Evolutionary conservation across 2,329 filamentous ascomycete genomes (phyloP).

Genomic region (Incumbomyces lentus): DNA sequence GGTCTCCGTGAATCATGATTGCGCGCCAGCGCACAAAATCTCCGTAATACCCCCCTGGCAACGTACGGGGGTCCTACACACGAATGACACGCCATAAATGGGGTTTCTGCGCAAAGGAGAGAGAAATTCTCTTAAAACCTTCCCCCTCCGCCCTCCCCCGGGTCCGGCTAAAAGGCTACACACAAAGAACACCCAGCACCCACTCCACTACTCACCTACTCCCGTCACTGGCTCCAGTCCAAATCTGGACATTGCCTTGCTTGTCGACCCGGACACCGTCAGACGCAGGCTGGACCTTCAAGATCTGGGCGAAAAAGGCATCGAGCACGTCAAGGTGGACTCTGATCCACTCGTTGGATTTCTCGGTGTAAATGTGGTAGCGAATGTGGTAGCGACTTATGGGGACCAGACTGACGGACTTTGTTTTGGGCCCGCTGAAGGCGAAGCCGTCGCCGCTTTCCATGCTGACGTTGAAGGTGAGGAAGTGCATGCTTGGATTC

Average conservation of each 20-base stretch:
- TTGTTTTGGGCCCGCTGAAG: conserved; percentile 79
- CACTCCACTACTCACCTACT: no score
- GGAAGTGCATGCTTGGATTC: conserved; percentile 87
- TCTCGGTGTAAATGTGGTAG: conserved; percentile 62
- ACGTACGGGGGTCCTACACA: no score
- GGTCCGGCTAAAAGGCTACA: no score
- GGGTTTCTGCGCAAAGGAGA: no score
- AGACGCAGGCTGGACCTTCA: conserved; percentile 64
- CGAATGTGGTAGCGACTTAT: conserved; percentile 63
- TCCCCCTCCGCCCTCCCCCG: no score
- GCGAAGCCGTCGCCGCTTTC: conserved; percentile 87
- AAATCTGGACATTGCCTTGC: conserved; percentile 26
- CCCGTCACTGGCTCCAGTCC: not conserved
- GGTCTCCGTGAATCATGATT: no score
- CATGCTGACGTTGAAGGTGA: conserved; percentile 87
- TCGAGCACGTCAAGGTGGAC: conserved; percentile 71
- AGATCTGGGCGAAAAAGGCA: conserved; percentile 83
- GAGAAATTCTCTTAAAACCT: no score
- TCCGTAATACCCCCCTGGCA: no score
- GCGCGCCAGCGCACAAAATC: no score
- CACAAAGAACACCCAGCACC: no score
- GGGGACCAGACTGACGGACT: conserved; percentile 69
- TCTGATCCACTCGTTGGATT: conserved; percentile 49
- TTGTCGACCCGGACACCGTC: conserved; percentile 53
- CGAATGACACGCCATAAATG: no score